phyloP scores from a whole-genome alignment of 1,139 yeast genomes.

The Wickerhamomyces sp. region DNA sequence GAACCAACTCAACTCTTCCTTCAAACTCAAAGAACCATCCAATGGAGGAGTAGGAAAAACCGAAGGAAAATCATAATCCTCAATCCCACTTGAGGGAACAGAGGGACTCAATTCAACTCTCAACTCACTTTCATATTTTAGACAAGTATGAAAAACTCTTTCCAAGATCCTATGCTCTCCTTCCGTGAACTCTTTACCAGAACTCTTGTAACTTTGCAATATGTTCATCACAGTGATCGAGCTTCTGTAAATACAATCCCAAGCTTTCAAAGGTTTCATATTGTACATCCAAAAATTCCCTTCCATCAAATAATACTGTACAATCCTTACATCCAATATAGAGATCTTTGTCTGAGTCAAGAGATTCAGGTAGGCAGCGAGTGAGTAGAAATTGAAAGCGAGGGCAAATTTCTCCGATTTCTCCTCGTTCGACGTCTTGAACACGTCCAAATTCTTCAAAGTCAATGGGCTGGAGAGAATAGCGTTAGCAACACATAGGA shows the following conservation, averaged over 20 bases:
- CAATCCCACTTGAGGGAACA: conserved; percentile 39
- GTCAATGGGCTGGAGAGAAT: conserved; percentile 14
- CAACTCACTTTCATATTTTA: conserved; percentile 42
- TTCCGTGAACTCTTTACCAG: conserved; percentile 29
- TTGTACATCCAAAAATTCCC: conserved; percentile 35
- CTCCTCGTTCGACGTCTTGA: conserved; percentile 10
- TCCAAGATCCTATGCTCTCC: conserved; percentile 28
- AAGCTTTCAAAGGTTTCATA: conserved; percentile 36
- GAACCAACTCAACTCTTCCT: conserved; percentile 39
- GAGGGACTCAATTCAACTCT: conserved; percentile 41
- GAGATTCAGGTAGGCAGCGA: conserved; percentile 11
- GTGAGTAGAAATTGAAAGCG: conserved; percentile 9
- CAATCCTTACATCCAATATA: conserved; percentile 14
- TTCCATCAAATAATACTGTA: conserved; percentile 30
- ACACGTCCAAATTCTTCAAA: conserved; percentile 8
- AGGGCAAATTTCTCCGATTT: conserved; percentile 4
- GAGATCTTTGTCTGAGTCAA: conserved; percentile 11
- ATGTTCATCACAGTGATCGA: conserved; percentile 20
- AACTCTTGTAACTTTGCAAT: conserved; percentile 26
- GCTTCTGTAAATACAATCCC: conserved; percentile 27
- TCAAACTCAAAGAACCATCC: conserved; percentile 28
- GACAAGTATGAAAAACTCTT: conserved; percentile 41
- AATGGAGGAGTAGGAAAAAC: conserved; percentile 39
- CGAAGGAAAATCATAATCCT: conserved; percentile 36
- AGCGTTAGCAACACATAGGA: conserved; percentile 13